Conservation (phyloP, 2,329 filamentous ascomycete genomes). For the Thielaviopsis musarum region DNA sequence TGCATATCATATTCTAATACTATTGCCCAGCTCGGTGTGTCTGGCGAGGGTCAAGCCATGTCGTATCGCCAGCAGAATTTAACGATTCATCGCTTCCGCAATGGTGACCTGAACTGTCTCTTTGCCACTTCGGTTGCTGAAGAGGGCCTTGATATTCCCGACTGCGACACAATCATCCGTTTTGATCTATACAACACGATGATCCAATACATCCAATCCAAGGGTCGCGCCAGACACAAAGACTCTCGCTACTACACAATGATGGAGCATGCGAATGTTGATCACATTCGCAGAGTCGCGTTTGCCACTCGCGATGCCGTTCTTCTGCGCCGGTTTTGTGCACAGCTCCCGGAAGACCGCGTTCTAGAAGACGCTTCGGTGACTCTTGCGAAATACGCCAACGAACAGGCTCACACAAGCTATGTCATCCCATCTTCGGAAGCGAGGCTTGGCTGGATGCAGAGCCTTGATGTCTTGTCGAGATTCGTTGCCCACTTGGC, state of each 20-base stretch:
- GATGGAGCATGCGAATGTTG: constrained; percentile 52
- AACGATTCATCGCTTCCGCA: constrained; percentile 48
- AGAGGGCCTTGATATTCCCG: constrained; percentile 50
- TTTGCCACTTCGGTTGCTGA: constrained; percentile 52
- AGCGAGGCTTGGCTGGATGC: constrained; percentile 62
- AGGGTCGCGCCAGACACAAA: constrained; percentile 64
- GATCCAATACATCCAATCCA: constrained; percentile 89
- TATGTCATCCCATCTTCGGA: constrained; percentile 50
- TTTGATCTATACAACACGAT: constrained; percentile 83
- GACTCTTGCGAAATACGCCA: background rate
- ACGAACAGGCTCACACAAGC: constrained; percentile 23
- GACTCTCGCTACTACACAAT: constrained; percentile 75
- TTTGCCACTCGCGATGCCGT: constrained; percentile 44
- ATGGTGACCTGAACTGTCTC: constrained; percentile 43
- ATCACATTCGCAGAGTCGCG: constrained; percentile 38
- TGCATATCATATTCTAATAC: constrained; percentile 19
- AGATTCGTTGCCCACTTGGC: constrained; percentile 54
- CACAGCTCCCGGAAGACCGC: constrained; percentile 56
- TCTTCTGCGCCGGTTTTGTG: constrained; percentile 60
- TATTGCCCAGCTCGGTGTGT: background rate
- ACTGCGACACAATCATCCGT: constrained; percentile 50
- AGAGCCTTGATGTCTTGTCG: constrained; percentile 53
- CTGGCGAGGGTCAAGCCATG: constrained; percentile 25
- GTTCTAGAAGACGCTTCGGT: background rate
- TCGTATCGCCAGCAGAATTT: constrained; percentile 60